phyloP scores from a whole-genome alignment of 2,329 filamentous ascomycete species.

The Aspergillus chevalieri region DNA sequence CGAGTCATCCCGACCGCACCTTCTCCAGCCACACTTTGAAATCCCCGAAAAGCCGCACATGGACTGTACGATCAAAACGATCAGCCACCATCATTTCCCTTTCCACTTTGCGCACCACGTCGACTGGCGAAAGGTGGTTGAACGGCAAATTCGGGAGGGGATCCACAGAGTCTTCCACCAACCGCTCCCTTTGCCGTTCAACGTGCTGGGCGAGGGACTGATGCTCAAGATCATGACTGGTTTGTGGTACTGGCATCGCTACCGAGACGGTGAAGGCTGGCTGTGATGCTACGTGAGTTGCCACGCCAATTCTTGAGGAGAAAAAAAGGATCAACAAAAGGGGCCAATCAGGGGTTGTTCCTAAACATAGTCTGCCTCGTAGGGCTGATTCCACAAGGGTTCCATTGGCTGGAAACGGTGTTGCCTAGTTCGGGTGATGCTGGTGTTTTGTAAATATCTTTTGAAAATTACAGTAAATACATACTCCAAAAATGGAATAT shows the following conservation, averaged over 20 bases:
- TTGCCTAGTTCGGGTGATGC: not conserved
- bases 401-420: not conserved
- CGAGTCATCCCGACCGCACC: conserved; percentile 6
- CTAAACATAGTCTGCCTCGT: not conserved
- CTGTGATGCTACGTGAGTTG: not conserved
- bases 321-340: not conserved
- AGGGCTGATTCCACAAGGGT: not conserved
- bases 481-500: not conserved
- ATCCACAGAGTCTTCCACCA: conserved; percentile 10
- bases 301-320: not conserved
- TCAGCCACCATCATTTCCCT: conserved; percentile 15
- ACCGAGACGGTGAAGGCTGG: not conserved
- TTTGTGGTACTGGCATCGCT: conserved; percentile 6
- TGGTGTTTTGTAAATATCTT: not conserved
- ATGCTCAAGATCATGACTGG: conserved; percentile 11
- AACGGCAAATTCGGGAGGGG: conserved; percentile 12
- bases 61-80: conserved; percentile 11
- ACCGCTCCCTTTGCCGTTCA: conserved; percentile 9
- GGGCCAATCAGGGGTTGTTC: not conserved
- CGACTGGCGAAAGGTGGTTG: conserved; percentile 12
- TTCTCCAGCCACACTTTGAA: conserved; percentile 11
- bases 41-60: conserved; percentile 11
- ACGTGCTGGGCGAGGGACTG: conserved; percentile 4
- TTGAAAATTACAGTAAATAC: not conserved
- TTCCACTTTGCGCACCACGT: conserved; percentile 14